phyloP scores from a whole-genome alignment of 2,329 filamentous ascomycete species.

The Leptographium lundbergii region DNA sequence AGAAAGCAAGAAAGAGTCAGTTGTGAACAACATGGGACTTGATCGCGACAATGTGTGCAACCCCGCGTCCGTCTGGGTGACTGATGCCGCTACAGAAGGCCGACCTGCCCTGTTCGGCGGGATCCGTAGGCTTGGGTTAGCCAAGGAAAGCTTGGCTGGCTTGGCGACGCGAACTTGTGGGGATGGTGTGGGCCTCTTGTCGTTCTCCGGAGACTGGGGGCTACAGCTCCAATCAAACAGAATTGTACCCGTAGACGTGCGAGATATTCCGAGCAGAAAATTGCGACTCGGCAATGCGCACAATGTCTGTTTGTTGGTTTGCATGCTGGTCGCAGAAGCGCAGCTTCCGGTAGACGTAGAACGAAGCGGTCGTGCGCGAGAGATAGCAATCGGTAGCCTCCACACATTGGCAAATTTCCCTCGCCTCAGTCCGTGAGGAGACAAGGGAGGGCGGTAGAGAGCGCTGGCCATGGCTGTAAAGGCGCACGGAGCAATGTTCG shows the following conservation, averaged over 20 bases:
- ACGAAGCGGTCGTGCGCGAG: no score
- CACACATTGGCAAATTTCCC: no score
- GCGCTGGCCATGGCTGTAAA: no score
- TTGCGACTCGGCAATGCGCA: no score
- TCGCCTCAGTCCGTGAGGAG: no score
- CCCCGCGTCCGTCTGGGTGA: neutral
- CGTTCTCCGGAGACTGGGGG: neutral
- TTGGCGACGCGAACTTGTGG: constrained; percentile 10
- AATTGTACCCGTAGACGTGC: neutral
- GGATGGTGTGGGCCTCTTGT: constrained; percentile 4
- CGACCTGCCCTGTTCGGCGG: neutral
- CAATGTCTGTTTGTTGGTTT: no score
- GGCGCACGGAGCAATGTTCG: no score
- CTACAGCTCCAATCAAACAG: neutral
- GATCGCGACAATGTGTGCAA: neutral
- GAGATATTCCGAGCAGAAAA: neutral
- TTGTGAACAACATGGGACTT: neutral
- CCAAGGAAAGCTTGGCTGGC: constrained; percentile 13
- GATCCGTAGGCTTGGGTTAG: constrained; percentile 8
- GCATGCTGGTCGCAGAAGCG: no score
- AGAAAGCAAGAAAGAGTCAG: neutral
- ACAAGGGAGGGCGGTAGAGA: no score
- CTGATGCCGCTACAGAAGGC: neutral
- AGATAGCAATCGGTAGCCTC: no score
- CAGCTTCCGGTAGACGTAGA: no score